phyloP scores from a whole-genome alignment of 2,329 filamentous ascomycete species.

The Microsporum canis region DNA sequence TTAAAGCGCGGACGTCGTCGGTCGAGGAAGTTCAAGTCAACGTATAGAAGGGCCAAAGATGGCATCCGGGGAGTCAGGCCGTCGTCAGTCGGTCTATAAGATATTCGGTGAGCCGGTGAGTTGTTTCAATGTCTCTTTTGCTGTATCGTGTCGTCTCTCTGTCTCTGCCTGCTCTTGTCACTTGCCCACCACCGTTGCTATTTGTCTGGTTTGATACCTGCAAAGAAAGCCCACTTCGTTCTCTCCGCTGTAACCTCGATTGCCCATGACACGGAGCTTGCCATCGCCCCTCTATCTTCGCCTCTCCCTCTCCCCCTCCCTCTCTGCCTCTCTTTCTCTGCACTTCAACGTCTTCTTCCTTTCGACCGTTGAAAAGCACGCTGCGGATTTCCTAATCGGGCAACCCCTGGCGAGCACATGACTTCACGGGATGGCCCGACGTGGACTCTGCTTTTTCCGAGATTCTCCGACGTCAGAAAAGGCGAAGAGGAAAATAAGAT shows the following conservation, averaged over 20 bases:
- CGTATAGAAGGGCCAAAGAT: slow-evolving; percentile 15
- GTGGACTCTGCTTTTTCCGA: background rate
- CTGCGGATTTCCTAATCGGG: slow-evolving; percentile 5
- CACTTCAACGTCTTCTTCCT: background rate
- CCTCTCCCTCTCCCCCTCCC: slow-evolving; percentile 1
- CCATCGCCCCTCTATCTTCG: background rate
- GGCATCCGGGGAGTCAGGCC: slow-evolving; percentile 21
- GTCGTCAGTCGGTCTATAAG: slow-evolving; percentile 25
- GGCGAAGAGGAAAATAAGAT: background rate
- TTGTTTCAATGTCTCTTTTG: slow-evolving; percentile 14
- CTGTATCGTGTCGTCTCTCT: background rate
- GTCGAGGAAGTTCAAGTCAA: background rate
- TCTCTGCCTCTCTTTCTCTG: background rate
- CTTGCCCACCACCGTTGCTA: background rate
- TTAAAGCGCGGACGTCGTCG: background rate
- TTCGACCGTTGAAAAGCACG: background rate
- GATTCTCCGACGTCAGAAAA: background rate
- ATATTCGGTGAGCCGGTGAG: slow-evolving; percentile 29
- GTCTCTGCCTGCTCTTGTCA: background rate
- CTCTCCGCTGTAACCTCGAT: background rate
- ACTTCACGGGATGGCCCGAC: slow-evolving; percentile 12
- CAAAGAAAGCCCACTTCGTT: background rate
- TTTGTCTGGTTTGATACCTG: background rate
- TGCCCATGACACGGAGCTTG: background rate
- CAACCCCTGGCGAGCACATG: slow-evolving; percentile 7